Evolutionary conservation across 805 yeast genomes (phyloP), one percentile per base, ranked within the genome.

Genomic region (Ogataea ramenticola): DNA sequence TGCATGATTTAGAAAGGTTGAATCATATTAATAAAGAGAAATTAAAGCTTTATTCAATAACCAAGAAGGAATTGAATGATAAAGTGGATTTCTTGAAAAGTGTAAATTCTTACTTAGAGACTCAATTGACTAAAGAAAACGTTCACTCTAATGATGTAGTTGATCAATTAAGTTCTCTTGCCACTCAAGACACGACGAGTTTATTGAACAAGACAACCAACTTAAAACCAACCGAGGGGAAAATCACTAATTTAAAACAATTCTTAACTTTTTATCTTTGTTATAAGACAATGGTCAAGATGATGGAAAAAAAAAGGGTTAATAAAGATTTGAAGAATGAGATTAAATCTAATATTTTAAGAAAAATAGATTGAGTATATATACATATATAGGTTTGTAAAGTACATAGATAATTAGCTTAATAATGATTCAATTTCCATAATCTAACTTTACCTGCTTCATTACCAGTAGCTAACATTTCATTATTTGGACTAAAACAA

Each of bases 381-480:
- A n/a, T 32, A 32, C 4, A n/a, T 32, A 15, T 32, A 17, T 32
- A n/a, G 4, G 7, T 15, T 11, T 16, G 6, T 34, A n/a, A n/a
- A n/a, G n/a, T 34, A 34, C 11, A 34, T 34, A 12, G 8, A 34
- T 19, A 4, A 3, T n/a, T 20, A 31, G 29, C 36, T 36, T n/a
- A 81, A 59, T 87, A 91, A 62, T 91, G 96, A 55, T 86, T 84
- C 46, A 93, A 62, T 58, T 83, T 77, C 95, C 96, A 93, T 44
- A 93, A 70, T 52, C 98, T 80, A 9, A 83, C 93, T 57, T 78
- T 81, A 10, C 99, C 99, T 22, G 80, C 86, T 55, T 87, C 95
- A 56, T 90, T 91, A 49, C 96, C 99, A 1, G 88, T 77, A 16
- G 90, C 87, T 40, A 93, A 62, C 81, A 90, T 78, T 63, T 87